Conservation (phyloP, 306 rosid genomes). For the Macrotyloma uniflorum region DNA sequence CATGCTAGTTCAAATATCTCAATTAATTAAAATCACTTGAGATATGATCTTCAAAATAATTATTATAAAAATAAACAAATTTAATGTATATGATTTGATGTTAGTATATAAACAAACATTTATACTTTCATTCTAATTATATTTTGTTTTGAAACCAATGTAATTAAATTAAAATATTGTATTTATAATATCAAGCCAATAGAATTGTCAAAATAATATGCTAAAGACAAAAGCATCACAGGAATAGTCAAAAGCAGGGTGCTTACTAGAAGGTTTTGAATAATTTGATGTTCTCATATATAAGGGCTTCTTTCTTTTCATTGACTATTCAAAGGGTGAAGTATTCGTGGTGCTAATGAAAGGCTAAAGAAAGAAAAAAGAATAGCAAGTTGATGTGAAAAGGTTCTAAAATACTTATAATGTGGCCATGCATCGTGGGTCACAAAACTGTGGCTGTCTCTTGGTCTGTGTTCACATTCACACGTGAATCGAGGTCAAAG, state of each 20-base stretch:
- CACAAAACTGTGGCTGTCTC: not conserved
- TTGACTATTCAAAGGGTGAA: conserved; percentile 32
- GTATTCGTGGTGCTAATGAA: not conserved
- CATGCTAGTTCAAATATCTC: not conserved
- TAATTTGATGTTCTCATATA: not conserved
- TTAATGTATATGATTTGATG: no score
- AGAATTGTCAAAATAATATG: not conserved
- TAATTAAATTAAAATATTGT: not conserved
- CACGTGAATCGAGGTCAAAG: conserved; percentile 39
- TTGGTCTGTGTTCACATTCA: not conserved
- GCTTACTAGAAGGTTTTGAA: not conserved
- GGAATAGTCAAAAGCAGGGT: not conserved
- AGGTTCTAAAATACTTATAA: conserved; percentile 5
- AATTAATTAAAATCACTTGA: not conserved
- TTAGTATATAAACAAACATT: no score
- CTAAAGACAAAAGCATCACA: not conserved
- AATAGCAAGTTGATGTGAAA: not conserved
- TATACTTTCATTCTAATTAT: not conserved
- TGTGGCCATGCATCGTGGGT: not conserved
- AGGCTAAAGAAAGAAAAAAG: not conserved
- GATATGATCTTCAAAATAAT: not conserved
- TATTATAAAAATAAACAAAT: not conserved
- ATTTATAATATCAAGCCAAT: not conserved
- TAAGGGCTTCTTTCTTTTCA: not conserved
- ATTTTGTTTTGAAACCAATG: not conserved